Base-by-base conservation (phyloP, 2,329 filamentous ascomycete genomes). In the Chaetomium sp. region DNA sequence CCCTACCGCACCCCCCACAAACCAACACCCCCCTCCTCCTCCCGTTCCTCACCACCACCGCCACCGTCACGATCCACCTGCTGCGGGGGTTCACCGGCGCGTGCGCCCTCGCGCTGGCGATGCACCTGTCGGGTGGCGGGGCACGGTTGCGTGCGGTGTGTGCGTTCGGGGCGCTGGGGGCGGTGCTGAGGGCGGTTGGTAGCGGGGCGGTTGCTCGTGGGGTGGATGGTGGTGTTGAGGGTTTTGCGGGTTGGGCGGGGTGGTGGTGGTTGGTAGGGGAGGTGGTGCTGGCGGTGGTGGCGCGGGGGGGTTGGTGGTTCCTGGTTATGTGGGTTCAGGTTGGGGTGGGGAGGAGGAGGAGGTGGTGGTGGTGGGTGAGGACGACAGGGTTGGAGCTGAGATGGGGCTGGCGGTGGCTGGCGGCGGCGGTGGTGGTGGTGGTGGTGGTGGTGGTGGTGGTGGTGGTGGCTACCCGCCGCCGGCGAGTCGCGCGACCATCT, bases 401-500 rank as follows among this genome's bases (percentile, higher is more conserved):
- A 42, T 42, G 16, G 16, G 19, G 16, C 5, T 16, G 38, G 5
- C 7, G 16, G 38, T 35, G 10, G 9, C 33, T 12, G 12, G 33
- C 4, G 31, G 19, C n/a, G n/a, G n/a, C n/a, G n/a, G n/a, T n/a
- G n/a, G n/a, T n/a, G 38, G 38, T n/a, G 21, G 27, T 5, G 47
- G 29, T 9, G 19, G 31, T 16, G 38, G 5, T 7, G 16, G 38
- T 35, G 10, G 9, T 12, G 12, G 33, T n/a, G 38, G 38, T n/a
- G 21, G 27, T 5, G 47, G 29, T 9, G 19, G 31, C 2, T 58
- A 53, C 16, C 55, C 61, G 8, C 61, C 61, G 2, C 61, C 49
- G 1, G 42, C 61, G 9, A 54, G 45, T 35, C 33, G 61, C 9
- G 19, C 2, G n/a, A 47, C 35, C 0, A 76, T 95, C 1, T 81